A percentile compares a stretch with the other conserved stretches of the same genome.
phyloP scores from a whole-genome alignment of 2,329 filamentous ascomycete species.

The Botrytis paeoniae region DNA sequence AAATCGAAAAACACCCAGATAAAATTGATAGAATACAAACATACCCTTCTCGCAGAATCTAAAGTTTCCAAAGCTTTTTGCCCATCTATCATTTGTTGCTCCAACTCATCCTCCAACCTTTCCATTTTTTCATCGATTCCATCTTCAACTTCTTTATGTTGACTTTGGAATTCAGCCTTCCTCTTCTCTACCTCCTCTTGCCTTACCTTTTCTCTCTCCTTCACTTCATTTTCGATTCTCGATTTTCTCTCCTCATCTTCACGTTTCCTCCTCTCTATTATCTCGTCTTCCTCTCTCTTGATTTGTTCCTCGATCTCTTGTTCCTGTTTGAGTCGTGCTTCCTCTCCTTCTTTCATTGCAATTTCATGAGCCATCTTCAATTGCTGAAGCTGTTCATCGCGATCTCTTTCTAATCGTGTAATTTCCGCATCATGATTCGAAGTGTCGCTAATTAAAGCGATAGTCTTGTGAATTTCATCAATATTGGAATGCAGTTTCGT shows the following conservation, averaged over 20 bases:
- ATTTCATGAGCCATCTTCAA: slow-evolving; percentile 27
- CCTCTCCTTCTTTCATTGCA: slow-evolving; percentile 20
- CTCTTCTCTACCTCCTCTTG: slow-evolving; percentile 28
- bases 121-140: slow-evolving; percentile 32
- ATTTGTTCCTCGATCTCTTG: slow-evolving; percentile 24
- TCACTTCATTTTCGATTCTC: slow-evolving; percentile 18
- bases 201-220: slow-evolving; percentile 22
- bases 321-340: slow-evolving; percentile 23
- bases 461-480: slow-evolving; percentile 30
- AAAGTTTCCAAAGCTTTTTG: slow-evolving; percentile 28
- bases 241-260: slow-evolving; percentile 27
- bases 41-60: slow-evolving; percentile 32
- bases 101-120: slow-evolving; percentile 34
- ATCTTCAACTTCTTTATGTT: slow-evolving; percentile 25
- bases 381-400: slow-evolving; percentile 28
- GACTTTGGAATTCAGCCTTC: slow-evolving; percentile 25
- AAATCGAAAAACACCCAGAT: background rate
- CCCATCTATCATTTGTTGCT: slow-evolving; percentile 30
- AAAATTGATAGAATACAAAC: background rate
- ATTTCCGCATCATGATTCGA: slow-evolving; percentile 31
- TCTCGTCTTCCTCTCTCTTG: slow-evolving; percentile 26
- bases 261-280: slow-evolving; percentile 24
- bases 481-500: slow-evolving; percentile 34
- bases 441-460: slow-evolving; percentile 29
- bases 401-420: slow-evolving; percentile 26